Base-by-base conservation (phyloP, 1,284 basidiomycete species). In the Rhodotorula sp. region DNA sequence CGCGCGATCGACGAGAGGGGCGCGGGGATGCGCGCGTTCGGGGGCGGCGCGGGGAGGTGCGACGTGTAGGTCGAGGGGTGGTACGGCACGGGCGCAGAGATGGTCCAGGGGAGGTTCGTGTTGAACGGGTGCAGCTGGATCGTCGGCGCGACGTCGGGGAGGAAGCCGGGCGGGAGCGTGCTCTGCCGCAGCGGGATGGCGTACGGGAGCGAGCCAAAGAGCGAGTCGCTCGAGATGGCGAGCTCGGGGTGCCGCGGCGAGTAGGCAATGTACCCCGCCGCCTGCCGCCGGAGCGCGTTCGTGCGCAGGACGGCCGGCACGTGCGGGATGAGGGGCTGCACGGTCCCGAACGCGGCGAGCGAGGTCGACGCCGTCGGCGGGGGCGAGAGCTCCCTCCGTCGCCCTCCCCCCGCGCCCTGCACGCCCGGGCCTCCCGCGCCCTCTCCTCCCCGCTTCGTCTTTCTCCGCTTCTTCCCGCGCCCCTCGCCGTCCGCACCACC, bases 41-140 rank as follows among this genome's bases (percentile, higher is more conserved):
- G 71, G 10, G 74, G 73, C 46, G 76, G 58, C 1, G 76, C 76
- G 10, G 72, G 62, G 13, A 77, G 56, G 61, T 65, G 63, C 3
- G 61, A 53, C 7, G 68, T 48, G 25, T 70, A 61, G 1, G 74
- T 52, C 1, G 74, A 60, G 4, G 76, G 67, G 34, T 73, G 69
- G 48, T 68, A 68, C 0, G 78, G 78, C 7, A 79, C 74, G 2
- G 79, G 67, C 25, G 71, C 70, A 1, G 78, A 74, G 34, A 79
- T 56, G 17, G 78, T 76, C 41, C 62, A 61, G 1, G 78, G 78
- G 14, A 80, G 64, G 25, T 70, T 63, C 5, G 77, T 78, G 46
- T 74, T 76, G 71, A 78, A 78, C 8, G 78, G 78, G 68, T 79
- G 77, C 8, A 79, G 53, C 3, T 61, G 44, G 5, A 70, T 61